phyloP scores from a whole-genome alignment of 495 filamentous ascomycete species.

The Tuber aestivum region DNA sequence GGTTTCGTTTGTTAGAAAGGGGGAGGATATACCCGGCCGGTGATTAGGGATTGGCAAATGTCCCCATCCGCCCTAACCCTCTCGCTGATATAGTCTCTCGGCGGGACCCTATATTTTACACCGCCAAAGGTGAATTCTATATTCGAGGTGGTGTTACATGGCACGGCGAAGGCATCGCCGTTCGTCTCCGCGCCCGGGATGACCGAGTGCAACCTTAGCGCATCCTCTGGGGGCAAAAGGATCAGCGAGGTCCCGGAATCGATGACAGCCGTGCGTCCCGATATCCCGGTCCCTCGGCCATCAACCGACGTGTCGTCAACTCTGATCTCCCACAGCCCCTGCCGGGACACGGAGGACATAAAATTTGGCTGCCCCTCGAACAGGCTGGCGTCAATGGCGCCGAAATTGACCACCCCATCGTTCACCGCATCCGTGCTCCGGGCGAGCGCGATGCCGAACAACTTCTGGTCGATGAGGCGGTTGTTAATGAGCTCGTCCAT shows the following conservation, averaged over 20 bases:
- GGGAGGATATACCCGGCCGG: conserved; percentile 24
- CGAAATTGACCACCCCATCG: conserved; percentile 72
- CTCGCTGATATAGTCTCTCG: conserved; percentile 63
- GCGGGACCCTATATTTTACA: conserved; percentile 57
- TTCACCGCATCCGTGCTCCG: conserved; percentile 58
- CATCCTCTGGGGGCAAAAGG: conserved; percentile 61
- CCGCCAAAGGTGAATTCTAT: conserved; percentile 55
- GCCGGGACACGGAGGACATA: conserved; percentile 46
- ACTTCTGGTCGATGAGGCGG: conserved; percentile 55
- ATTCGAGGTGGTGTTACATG: conserved; percentile 57
- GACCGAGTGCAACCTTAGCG: conserved; percentile 56
- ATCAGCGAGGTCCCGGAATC: conserved; percentile 77
- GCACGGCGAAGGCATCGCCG: conserved; percentile 59
- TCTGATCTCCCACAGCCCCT: conserved; percentile 60
- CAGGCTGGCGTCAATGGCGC: conserved; percentile 58
- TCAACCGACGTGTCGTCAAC: conserved; percentile 58
- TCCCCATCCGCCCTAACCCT: conserved; percentile 42
- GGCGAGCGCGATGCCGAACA: conserved; percentile 63
- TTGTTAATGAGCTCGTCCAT: conserved; percentile 56
- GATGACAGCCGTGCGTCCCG: conserved; percentile 57
- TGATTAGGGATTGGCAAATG: conserved; percentile 48
- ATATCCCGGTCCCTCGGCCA: conserved; percentile 51
- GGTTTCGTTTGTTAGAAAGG: neutral
- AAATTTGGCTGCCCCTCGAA: conserved; percentile 64
- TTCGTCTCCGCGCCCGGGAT: conserved; percentile 55